Evolutionary conservation across 2,329 filamentous ascomycete species (phyloP), one percentile per base, ranked within the genome.

Genomic region (Chaetomiaceae sp.): DNA sequence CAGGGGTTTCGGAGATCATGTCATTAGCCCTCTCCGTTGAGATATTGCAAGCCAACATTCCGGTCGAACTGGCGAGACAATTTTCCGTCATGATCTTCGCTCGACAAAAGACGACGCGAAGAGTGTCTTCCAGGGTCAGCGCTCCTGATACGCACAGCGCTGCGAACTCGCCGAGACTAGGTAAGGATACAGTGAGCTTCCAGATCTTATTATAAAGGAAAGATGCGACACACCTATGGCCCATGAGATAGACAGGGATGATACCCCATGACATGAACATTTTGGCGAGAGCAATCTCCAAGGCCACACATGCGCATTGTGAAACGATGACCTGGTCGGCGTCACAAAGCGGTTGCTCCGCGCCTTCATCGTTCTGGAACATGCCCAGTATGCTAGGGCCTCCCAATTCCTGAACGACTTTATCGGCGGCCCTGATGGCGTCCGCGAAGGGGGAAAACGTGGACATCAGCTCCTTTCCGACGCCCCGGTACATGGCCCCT

Each of bases 161-260:
- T 1, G 40, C 40, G 30, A 35, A 42, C 19, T 42, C 40, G 3
- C 40, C 40, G 15, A 42, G 19, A 29, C 40, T 42, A n/a, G n/a
- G n/a, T n/a, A n/a, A n/a, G n/a, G n/a, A n/a, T n/a, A n/a, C n/a
- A n/a, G n/a, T n/a, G n/a, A n/a, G n/a, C n/a, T n/a, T n/a, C n/a
- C n/a, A n/a, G n/a, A n/a, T n/a, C n/a, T n/a, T n/a, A n/a, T n/a
- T n/a, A n/a, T n/a, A n/a, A n/a, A n/a, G n/a, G n/a, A n/a, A n/a
- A n/a, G n/a, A n/a, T n/a, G n/a, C n/a, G n/a, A n/a, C n/a, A n/a
- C n/a, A n/a, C n/a, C n/a, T n/a, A n/a, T 42, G 40, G 14, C 40
- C 40, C 4, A 42, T 27, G 20, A 42, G 30, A 6, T 11, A 30
- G n/a, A 22, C 15, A 15, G 40, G 40, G 3, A 22, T 27, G 40